A percentile compares a stretch with the other conserved stretches of the same genome.
These are phyloP conservation scores for Blastocystis hominis DNA, from an alignment of 352 stramenopile species.

Conservation along the genomic window DNA sequence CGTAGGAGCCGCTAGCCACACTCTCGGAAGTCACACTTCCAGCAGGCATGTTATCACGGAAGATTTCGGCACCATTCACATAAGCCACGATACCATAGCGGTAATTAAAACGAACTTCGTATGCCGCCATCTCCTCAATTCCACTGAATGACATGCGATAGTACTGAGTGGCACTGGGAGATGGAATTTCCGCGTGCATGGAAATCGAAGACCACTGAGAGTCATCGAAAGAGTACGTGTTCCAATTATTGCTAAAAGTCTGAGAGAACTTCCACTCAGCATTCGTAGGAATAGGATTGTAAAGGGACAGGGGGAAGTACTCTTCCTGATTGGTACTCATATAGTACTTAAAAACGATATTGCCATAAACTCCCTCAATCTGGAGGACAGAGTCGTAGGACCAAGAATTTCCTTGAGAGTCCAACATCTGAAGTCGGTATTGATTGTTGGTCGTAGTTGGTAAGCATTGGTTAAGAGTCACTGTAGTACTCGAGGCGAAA, in stretches of 20 bases:
- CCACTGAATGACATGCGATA: not conserved
- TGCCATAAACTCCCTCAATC: not conserved
- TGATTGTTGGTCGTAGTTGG: not conserved
- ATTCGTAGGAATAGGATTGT: not conserved
- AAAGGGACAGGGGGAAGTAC: not conserved
- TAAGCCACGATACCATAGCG: not conserved
- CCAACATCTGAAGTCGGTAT: not conserved
- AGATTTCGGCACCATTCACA: not conserved
- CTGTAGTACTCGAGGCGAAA: not conserved
- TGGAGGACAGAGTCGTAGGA: not conserved
- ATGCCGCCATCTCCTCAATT: not conserved
- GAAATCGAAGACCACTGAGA: not conserved
- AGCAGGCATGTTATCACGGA: not conserved
- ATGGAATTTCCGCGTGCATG: not conserved
- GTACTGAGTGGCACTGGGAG: not conserved
- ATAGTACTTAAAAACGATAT: constrained; percentile 38
- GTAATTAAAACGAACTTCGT: not conserved
- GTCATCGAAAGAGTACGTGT: not conserved
- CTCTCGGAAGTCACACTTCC: not conserved
- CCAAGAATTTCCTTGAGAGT: not conserved
- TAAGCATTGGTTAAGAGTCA: not conserved
- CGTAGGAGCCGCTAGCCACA: not conserved
- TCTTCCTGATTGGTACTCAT: not conserved
- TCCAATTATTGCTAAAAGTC: not conserved
- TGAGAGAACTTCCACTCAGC: constrained; percentile 19